Evolutionary conservation across 2,329 filamentous ascomycete species (phyloP), one percentile per base, ranked within the genome.

Genomic region (Mycocentrospora acerina): DNA sequence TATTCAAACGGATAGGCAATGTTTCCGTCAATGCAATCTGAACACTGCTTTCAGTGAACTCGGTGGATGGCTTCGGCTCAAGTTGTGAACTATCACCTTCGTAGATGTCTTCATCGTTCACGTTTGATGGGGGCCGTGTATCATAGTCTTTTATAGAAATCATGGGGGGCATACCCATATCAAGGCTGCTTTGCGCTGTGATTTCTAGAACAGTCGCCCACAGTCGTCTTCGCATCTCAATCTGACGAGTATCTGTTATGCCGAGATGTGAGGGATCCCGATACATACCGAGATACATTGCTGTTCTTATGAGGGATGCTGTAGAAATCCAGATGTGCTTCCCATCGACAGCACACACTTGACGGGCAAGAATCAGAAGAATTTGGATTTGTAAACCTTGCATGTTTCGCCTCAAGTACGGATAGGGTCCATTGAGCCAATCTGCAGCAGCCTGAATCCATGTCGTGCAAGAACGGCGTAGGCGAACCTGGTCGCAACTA

Each of bases 401-500:
- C 1, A 81, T 65, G 11, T 68, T 73, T 0, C 82, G 63, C 1
- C 71, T 64, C 1, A 71, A 68, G 42, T 83, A 82, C 46, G 72
- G 74, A 7, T 76, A 66, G 0, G 80, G 80, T 3, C 71, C 70
- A 0, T 72, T 71, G 0, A 78, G 45, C 76, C 77, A 83, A 0
- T 70, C 69, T 29, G 78, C 73, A 0, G 75, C 78, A 37, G 81
- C 77, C 40, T 79, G 75, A 0, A 82, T 63, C 80, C 80, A 84
- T 26, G 60, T 68, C 12, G 73, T 57, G 1, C 1, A 69, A 16
- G 40, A 28, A 3, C 29, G 29, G n/a, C 52, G 48, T 7, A 68
- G 38, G 3, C 73, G 70, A 9, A 78, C 48, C 0, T 72, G 75
- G 27, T 76, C 71, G 0, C 67, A 63, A 2, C 68, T 63, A 1